Conservation (phyloP, 768 basidiomycete genomes). For the Megacollybia marginata region DNA sequence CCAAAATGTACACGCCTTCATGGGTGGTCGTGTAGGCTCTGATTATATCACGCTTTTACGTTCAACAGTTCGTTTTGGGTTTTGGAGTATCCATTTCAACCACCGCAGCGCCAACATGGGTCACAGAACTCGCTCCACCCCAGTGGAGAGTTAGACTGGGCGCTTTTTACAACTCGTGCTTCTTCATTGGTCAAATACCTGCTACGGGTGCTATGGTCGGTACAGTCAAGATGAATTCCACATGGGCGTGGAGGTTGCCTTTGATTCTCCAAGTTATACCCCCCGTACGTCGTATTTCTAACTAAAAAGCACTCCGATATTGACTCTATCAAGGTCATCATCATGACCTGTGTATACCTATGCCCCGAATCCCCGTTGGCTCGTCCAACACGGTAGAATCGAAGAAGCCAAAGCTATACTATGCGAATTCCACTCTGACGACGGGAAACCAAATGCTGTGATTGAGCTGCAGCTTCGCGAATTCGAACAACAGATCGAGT, state of each 20-base stretch:
- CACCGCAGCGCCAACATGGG: slow-evolving; percentile 43
- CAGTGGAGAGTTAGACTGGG: slow-evolving; percentile 28
- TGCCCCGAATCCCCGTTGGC: slow-evolving; percentile 15
- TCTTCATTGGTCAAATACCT: slow-evolving; percentile 17
- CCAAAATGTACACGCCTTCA: not conserved
- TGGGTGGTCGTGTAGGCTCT: slow-evolving; percentile 14
- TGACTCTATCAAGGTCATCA: slow-evolving; percentile 17
- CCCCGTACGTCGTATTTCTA: slow-evolving; percentile 6
- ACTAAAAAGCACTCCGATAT: not conserved
- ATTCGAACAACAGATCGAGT: slow-evolving; percentile 12
- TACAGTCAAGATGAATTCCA: slow-evolving; percentile 38
- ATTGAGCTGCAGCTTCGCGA: slow-evolving; percentile 19
- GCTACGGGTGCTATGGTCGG: slow-evolving; percentile 11
- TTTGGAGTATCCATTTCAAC: slow-evolving; percentile 39
- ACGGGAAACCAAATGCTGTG: slow-evolving; percentile 16
- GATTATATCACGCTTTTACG: not conserved
- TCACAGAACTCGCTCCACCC: slow-evolving; percentile 23
- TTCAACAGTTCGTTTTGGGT: slow-evolving; percentile 32
- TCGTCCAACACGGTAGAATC: slow-evolving; percentile 17
- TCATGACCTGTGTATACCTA: slow-evolving; percentile 35
- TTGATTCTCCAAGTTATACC: slow-evolving; percentile 39
- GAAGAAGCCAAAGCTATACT: slow-evolving; percentile 25
- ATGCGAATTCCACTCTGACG: slow-evolving; percentile 16
- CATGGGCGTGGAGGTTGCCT: slow-evolving; percentile 60
- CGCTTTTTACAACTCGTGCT: slow-evolving; percentile 38